A percentile compares a stretch with the other conserved stretches of the same genome.
Conservation (phyloP, 2,329 filamentous ascomycete genomes). For the Apiospora pterosperma region DNA sequence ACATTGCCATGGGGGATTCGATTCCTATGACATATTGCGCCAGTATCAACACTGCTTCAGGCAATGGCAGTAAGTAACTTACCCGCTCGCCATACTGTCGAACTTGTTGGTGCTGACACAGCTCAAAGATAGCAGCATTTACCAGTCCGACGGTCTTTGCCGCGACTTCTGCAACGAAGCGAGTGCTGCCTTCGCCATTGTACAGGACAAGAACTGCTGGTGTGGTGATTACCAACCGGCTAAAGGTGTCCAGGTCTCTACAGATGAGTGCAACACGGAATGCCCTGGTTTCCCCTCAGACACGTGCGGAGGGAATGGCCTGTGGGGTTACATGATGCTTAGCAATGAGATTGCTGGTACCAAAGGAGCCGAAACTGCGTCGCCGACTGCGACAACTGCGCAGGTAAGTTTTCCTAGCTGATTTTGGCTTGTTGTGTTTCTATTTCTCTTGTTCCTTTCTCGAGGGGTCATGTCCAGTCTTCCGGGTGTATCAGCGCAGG, state of each 20-base stretch:
- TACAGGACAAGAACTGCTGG: constrained; percentile 67
- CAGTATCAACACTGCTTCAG: constrained; percentile 41
- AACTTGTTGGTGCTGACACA: not conserved
- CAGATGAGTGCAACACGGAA: constrained; percentile 46
- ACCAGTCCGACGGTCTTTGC: constrained; percentile 70
- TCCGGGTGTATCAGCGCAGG: not conserved
- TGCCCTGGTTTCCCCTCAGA: constrained; percentile 71
- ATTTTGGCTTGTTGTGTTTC: constrained; percentile 13
- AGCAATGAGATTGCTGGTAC: constrained; percentile 56
- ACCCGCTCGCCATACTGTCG: not conserved
- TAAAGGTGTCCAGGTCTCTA: constrained; percentile 33
- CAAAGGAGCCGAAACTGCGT: constrained; percentile 25
- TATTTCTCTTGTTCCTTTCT: constrained; percentile 7
- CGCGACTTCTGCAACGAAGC: constrained; percentile 49
- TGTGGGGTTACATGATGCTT: constrained; percentile 65
- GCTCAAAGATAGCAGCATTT: constrained; percentile 48
- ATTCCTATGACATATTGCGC: constrained; percentile 42
- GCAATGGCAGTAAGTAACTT: constrained; percentile 36
- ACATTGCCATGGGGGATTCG: constrained; percentile 12
- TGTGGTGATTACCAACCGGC: constrained; percentile 68
- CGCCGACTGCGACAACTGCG: constrained; percentile 17
- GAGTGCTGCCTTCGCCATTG: constrained; percentile 63
- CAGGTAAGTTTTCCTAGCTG: constrained; percentile 26
- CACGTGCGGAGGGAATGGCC: constrained; percentile 57
- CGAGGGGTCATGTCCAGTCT: constrained; percentile 3